phyloP scores from a whole-genome alignment of 208 protist species.

The Kentomonas sorsogonicus region DNA sequence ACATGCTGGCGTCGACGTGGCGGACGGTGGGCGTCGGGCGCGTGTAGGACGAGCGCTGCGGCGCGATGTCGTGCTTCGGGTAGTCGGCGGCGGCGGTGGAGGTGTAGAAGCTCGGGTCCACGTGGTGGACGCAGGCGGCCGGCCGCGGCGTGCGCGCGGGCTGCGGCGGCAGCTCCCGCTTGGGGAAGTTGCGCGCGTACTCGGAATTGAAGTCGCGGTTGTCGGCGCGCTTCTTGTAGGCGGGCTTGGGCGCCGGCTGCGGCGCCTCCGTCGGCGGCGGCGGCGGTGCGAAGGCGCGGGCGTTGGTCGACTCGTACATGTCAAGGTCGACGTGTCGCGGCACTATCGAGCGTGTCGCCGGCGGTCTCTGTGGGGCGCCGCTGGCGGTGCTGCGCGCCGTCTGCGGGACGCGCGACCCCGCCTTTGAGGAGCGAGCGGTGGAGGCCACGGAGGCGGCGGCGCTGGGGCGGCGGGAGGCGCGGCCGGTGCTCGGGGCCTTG shows the following conservation, averaged over 20 bases:
- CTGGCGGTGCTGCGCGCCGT: too few species aligned
- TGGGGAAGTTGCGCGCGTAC: conserved; percentile 41
- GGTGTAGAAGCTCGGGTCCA: conserved; percentile 53
- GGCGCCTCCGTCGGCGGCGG: background rate
- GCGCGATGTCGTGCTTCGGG: background rate
- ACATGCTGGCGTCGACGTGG: conserved; percentile 39
- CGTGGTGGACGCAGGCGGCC: conserved; percentile 37
- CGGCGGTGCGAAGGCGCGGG: conserved; percentile 19
- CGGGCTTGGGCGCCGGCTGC: conserved; percentile 4
- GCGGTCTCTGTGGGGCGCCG: too few species aligned
- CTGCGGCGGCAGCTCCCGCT: conserved; percentile 3
- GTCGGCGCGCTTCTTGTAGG: conserved; percentile 12
- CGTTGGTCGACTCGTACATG: conserved; percentile 20
- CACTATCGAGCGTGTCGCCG: background rate
- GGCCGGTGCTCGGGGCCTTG: conserved; percentile 11
- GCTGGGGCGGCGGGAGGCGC: conserved; percentile 5
- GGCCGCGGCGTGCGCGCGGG: background rate
- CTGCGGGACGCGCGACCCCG: too few species aligned
- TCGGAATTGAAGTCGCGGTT: conserved; percentile 26
- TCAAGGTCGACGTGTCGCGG: conserved; percentile 23
- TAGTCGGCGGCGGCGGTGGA: conserved; percentile 10
- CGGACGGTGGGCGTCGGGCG: conserved; percentile 14
- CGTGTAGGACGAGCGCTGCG: conserved; percentile 7
- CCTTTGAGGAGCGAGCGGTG: conserved; percentile 3
- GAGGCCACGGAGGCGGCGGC: background rate